These are phyloP conservation scores for Prunus yedoensis DNA, from an alignment of 331 rosid species.

Conservation along the genomic window DNA sequence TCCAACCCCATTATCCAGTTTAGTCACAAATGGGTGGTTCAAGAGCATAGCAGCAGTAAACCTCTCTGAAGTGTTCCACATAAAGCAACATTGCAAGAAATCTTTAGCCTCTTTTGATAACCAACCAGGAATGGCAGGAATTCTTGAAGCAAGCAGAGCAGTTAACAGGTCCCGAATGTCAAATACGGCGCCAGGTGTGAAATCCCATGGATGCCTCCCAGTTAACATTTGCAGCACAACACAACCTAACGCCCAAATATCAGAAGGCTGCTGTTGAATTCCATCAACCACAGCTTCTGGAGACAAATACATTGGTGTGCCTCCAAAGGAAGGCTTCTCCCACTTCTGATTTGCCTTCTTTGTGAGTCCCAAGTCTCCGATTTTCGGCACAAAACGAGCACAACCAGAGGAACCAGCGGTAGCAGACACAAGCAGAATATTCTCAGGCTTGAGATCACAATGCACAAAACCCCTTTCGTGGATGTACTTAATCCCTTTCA, in stretches of 20 bases:
- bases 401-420: background rate
- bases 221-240: slow-evolving; percentile 33
- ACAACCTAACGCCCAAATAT: slow-evolving; percentile 50
- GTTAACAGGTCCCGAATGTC: too few relatives aligned
- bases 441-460: slow-evolving; percentile 40
- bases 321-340: background rate
- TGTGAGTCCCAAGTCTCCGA: slow-evolving; percentile 41
- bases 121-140: too few relatives aligned
- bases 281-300: slow-evolving; percentile 18
- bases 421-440: slow-evolving; percentile 23
- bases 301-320: slow-evolving; percentile 34
- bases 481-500: slow-evolving; percentile 35
- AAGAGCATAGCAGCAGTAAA: too few relatives aligned
- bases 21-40: too few relatives aligned
- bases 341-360: slow-evolving; percentile 9
- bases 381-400: slow-evolving; percentile 25
- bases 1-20: too few relatives aligned
- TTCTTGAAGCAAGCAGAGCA: too few relatives aligned
- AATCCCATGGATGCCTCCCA: slow-evolving; percentile 1
- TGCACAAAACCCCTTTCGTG: slow-evolving; percentile 36
- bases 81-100: too few relatives aligned
- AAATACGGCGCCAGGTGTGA: too few relatives aligned
- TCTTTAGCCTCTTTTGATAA: too few relatives aligned
- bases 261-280: slow-evolving; percentile 31
- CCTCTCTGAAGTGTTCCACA: too few relatives aligned